A percentile compares a stretch with the other conserved stretches of the same genome.
Conservation (phyloP, 192 early-diverging fungal species). For the Coemansia furcata region DNA sequence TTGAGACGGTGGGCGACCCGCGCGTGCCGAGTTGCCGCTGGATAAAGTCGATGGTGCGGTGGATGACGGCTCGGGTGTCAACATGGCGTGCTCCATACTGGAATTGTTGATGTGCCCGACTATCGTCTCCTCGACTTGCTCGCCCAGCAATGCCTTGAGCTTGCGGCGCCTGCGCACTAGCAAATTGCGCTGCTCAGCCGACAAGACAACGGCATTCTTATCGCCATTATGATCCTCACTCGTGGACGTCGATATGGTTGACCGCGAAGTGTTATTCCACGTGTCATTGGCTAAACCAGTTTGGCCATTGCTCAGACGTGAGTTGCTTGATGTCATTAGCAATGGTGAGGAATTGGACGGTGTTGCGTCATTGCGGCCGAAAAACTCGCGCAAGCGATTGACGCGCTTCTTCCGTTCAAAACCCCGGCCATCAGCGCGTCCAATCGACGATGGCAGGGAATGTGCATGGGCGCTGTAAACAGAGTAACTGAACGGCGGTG, state of each 20-base stretch:
- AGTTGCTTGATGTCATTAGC: not conserved
- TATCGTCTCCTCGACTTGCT: slow-evolving; percentile 55
- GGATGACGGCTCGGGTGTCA: not conserved
- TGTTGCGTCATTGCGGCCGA: slow-evolving; percentile 28
- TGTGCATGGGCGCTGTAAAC: slow-evolving; percentile 16
- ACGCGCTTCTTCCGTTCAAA: slow-evolving; percentile 46
- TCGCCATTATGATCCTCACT: not conserved
- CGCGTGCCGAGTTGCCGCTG: not conserved
- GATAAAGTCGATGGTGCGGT: not conserved
- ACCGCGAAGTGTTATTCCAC: slow-evolving; percentile 9
- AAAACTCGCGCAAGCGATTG: slow-evolving; percentile 57
- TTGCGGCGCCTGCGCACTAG: slow-evolving; percentile 63
- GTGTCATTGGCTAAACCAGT: not conserved
- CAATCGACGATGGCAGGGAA: slow-evolving; percentile 7
- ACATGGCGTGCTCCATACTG: not conserved
- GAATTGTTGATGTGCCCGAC: slow-evolving; percentile 10
- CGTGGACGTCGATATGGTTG: not conserved
- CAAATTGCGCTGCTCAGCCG: slow-evolving; percentile 55
- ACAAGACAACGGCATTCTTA: slow-evolving; percentile 21
- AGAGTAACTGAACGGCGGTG: slow-evolving; percentile 9
- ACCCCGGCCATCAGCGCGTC: slow-evolving; percentile 5
- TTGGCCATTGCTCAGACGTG: not conserved
- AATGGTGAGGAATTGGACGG: not conserved
- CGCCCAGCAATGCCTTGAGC: slow-evolving; percentile 60
- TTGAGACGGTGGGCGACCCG: slow-evolving; percentile 23